phyloP scores from a whole-genome alignment of 2,329 filamentous ascomycete genomes.

The Paraconiothyrium brasiliense region DNA sequence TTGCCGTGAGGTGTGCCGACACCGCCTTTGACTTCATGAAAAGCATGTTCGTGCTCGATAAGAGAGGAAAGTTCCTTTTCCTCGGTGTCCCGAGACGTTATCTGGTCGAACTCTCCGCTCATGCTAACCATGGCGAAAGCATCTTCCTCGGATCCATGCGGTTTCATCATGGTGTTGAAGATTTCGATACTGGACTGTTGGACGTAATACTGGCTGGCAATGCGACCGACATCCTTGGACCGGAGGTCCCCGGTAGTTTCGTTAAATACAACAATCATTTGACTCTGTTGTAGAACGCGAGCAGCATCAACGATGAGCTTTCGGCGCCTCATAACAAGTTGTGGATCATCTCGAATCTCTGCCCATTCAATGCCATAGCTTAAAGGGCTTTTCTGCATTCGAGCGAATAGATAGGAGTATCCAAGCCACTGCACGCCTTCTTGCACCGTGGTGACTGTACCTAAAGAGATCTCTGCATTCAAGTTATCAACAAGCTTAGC shows the following conservation, averaged over 20 bases:
- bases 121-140: slow-evolving; percentile 95
- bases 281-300: slow-evolving; percentile 84
- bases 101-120: slow-evolving; percentile 98
- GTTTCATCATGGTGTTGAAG: slow-evolving; percentile 94
- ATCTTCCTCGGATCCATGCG: slow-evolving; percentile 86
- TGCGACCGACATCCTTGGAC: slow-evolving; percentile 93
- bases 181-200: slow-evolving; percentile 92
- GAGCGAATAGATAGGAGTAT: slow-evolving; percentile 96
- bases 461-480: slow-evolving; percentile 92
- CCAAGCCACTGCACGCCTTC: slow-evolving; percentile 98
- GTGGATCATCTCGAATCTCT: slow-evolving; percentile 87
- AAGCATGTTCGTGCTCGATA: slow-evolving; percentile 69
- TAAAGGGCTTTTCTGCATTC: slow-evolving; percentile 91
- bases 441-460: slow-evolving; percentile 91
- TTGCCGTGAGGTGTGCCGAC: slow-evolving; percentile 80
- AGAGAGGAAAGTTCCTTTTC: slow-evolving; percentile 84
- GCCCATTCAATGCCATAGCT: slow-evolving; percentile 96
- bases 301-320: slow-evolving; percentile 91
- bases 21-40: slow-evolving; percentile 79
- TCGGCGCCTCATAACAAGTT: slow-evolving; percentile 83
- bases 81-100: slow-evolving; percentile 90
- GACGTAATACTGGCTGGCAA: slow-evolving; percentile 97
- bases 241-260: slow-evolving; percentile 91
- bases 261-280: slow-evolving; percentile 99
- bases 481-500: slow-evolving; percentile 94